Evolutionary conservation across 441 rosid species (phyloP).

Genomic region (Syzygium syzygioides): DNA sequence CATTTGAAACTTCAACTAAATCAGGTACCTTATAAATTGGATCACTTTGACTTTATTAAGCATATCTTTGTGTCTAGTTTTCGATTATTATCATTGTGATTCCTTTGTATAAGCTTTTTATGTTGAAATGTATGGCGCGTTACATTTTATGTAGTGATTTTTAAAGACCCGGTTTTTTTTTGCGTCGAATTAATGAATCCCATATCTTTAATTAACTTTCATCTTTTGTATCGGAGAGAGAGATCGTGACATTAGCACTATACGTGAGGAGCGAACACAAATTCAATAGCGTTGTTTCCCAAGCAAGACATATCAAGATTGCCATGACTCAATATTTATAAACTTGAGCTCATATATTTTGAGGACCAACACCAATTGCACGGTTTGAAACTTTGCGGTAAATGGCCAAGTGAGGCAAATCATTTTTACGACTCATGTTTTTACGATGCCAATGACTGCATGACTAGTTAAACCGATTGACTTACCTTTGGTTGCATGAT

Average conservation of each 20-base stretch:
- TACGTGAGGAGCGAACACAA: neutral
- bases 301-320: neutral
- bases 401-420: neutral
- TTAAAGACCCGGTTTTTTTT: neutral
- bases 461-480: too few species aligned
- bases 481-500: too few species aligned
- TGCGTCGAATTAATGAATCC: neutral
- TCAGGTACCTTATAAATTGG: neutral
- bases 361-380: neutral
- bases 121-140: neutral
- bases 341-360: neutral
- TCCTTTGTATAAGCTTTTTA: neutral
- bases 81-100: neutral
- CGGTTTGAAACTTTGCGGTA: neutral
- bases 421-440: too few species aligned
- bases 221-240: too few species aligned
- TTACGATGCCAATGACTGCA: too few species aligned
- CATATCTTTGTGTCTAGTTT: neutral
- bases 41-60: neutral
- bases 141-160: neutral
- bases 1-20: neutral
- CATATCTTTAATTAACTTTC: too few species aligned
- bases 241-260: too few species aligned
- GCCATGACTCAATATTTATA: neutral
- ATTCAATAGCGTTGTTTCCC: neutral